Base-by-base conservation (phyloP, 306 rosid genomes). In the Rosa rugosa region DNA sequence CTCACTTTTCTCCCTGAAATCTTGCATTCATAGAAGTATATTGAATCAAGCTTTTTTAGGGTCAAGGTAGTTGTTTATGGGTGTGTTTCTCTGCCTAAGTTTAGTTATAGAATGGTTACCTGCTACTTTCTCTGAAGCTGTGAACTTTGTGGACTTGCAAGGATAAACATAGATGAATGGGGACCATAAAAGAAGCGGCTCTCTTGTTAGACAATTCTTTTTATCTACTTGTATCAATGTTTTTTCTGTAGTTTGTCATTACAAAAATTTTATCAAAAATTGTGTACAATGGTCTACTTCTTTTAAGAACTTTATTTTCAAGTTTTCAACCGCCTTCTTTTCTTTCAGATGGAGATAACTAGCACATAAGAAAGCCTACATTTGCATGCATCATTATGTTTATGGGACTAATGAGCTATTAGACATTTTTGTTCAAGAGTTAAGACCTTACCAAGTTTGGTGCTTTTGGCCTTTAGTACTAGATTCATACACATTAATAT, bases 81-180 rank as follows among this genome's bases (percentile, higher is more conserved):
- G 18, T 10, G 72, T 79, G 49, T 46, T 34, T 18, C 46, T 18
- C 5, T 9, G 41, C 11, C n/a, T 13, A 57, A 41, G 25, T 44
- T 23, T 40, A 59, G 18, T 42, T 50, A 16, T 59, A 59, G 70
- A 9, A 12, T 46, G 22, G 12, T 25, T 47, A 34, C 66, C 49
- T 66, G 65, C 31, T 51, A 44, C 62, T 60, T 75, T 62, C 31
- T 60, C 40, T 27, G 3, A 22, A 9, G 31, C 49, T 13, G 9
- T 66, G 65, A 50, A 63, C 23, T 66, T 50, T 41, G 40, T 41
- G 38, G 60, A 60, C 41, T 44, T 45, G 50, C 51, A 11, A 59
- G 56, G 16, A 38, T 66, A 49, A 31, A 65, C 62, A 49, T 65
- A 66, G n/a, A 22, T 50, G 49, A 76, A 46, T 67, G 40, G 69